Conservation (phyloP, 2,329 filamentous ascomycete species). For the Podosphaera leucotricha region DNA sequence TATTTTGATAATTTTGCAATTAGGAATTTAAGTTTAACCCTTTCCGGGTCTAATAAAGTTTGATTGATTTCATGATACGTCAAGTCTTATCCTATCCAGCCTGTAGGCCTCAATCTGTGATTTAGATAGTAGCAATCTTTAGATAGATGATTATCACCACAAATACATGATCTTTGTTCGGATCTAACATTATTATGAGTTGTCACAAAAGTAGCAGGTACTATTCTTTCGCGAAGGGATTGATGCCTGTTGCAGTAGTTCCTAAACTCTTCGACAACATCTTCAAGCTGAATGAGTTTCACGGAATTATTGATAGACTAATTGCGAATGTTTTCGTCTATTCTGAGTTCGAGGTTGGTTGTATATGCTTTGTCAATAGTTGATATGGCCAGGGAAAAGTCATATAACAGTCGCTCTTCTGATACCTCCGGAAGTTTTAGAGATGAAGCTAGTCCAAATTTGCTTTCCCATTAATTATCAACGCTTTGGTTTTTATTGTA, state of each 20-base stretch:
- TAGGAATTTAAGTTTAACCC: neutral
- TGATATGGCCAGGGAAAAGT: neutral
- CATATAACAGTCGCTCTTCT: neutral
- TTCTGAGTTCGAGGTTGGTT: too few species aligned
- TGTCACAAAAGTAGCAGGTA: neutral
- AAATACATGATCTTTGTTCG: neutral
- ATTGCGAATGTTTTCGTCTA: too few species aligned
- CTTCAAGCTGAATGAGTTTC: too few species aligned
- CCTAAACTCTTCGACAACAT: too few species aligned
- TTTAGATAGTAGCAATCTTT: constrained; percentile 1
- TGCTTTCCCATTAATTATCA: neutral
- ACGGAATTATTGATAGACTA: too few species aligned
- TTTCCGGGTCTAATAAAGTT: too few species aligned
- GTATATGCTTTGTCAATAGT: too few species aligned
- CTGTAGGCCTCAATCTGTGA: neutral
- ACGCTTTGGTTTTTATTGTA: neutral
- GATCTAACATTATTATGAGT: neutral
- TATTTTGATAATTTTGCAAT: neutral
- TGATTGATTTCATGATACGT: neutral
- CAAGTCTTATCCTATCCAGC: neutral
- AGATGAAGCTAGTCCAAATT: neutral
- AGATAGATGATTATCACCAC: neutral
- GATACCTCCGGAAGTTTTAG: neutral
- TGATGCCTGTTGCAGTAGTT: neutral
- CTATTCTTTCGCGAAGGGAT: neutral